These are phyloP conservation scores for Chimonanthus praecox DNA, from an alignment of 164 flowering plant species.

Conservation along the genomic window DNA sequence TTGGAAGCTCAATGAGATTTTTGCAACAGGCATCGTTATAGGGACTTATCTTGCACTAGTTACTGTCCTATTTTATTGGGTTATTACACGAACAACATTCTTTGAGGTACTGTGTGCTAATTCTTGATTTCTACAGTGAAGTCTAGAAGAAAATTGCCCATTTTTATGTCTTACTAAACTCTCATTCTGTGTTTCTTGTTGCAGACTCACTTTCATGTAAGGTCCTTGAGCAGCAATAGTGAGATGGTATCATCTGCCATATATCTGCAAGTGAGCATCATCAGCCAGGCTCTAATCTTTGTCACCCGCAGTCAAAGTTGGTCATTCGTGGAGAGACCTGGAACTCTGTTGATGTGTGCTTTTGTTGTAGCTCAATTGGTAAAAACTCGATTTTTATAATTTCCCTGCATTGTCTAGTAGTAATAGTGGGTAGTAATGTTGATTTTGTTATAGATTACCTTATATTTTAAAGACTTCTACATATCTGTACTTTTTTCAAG, in stretches of 20 bases:
- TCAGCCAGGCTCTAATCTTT: conserved; percentile 59
- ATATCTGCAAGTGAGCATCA: conserved; percentile 64
- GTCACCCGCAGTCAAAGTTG: conserved; percentile 75
- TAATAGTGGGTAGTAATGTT: background rate
- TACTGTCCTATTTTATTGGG: conserved; percentile 82
- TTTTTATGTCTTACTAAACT: background rate
- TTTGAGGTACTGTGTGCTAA: conserved; percentile 59
- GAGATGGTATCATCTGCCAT: conserved; percentile 49
- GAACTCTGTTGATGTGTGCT: conserved; percentile 67
- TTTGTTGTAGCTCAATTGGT: conserved; percentile 90
- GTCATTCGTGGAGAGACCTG: conserved; percentile 80
- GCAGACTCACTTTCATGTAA: conserved; percentile 42
- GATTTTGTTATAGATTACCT: background rate
- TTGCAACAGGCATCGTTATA: conserved; percentile 77
- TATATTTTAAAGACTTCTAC: background rate
- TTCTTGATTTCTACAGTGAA: background rate
- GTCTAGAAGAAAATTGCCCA: background rate
- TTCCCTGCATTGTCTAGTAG: background rate
- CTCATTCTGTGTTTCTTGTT: conserved; percentile 2
- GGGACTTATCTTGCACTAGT: conserved; percentile 84
- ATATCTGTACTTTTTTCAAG: background rate
- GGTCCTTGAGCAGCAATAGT: conserved; percentile 14
- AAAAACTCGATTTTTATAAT: conserved; percentile 9
- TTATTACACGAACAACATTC: conserved; percentile 42
- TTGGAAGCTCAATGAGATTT: conserved; percentile 84